Evolutionary conservation across 2,329 filamentous ascomycete species (phyloP).

Genomic region (Penicillium paneum): DNA sequence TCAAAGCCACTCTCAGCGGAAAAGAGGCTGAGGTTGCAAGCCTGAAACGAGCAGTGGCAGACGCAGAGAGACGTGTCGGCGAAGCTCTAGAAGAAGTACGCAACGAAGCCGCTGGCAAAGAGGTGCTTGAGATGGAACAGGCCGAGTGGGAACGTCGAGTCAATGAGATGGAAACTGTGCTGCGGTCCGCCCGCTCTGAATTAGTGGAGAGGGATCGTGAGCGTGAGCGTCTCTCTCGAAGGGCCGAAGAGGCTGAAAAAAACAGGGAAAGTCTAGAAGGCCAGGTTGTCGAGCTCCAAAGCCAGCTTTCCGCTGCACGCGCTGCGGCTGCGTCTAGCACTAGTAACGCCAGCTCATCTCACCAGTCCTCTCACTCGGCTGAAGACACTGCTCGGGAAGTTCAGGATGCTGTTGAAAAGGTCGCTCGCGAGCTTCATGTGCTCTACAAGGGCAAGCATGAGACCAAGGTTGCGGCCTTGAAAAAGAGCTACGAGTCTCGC

Average conservation of each 20-base stretch:
- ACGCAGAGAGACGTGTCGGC: constrained; percentile 88
- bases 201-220: constrained; percentile 76
- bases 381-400: constrained; percentile 62
- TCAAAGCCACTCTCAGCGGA: constrained; percentile 85
- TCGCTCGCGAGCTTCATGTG: constrained; percentile 87
- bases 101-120: constrained; percentile 68
- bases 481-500: constrained; percentile 73
- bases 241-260: constrained; percentile 73
- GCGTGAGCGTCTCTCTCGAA: constrained; percentile 71
- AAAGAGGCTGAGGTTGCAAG: constrained; percentile 89
- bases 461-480: constrained; percentile 88
- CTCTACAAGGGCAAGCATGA: constrained; percentile 98
- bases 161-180: constrained; percentile 77
- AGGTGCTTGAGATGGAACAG: constrained; percentile 71
- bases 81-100: constrained; percentile 79
- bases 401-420: constrained; percentile 81
- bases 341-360: constrained; percentile 31
- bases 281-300: constrained; percentile 47
- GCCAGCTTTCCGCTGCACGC: constrained; percentile 44
- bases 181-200: constrained; percentile 77
- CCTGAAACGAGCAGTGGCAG: constrained; percentile 79
- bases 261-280: constrained; percentile 45
- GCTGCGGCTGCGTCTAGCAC: constrained; percentile 26
- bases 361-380: constrained; percentile 39
- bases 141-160: constrained; percentile 80